Evolutionary conservation across 768 basidiomycete species (phyloP), one percentile per base, ranked within the genome.

Genomic region (Hygrocybe coccinea): DNA sequence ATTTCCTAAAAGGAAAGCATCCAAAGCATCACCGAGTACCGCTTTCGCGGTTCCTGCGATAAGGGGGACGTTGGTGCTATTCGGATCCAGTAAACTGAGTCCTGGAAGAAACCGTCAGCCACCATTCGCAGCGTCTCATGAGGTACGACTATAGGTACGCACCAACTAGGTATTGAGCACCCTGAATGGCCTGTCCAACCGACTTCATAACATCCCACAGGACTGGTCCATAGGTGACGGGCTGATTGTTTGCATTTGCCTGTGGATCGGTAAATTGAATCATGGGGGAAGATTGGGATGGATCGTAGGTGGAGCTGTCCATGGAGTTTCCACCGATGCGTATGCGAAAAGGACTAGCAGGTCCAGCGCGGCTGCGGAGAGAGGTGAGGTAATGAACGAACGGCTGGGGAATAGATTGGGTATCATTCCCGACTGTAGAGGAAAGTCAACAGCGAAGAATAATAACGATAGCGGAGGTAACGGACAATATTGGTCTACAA

Each of bases 351-450:
- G 79, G 71, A 51, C 63, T 62, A 25, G 70, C 71, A 41, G 69
- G 73, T 5, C 4, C 38, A 2, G 76, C 77, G 11, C 83, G 75
- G 37, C 71, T 68, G 24, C 77, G 76, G 11, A 87, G 71, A 51
- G 79, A 76, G 22, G 73, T 66, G n/a, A 87, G 68, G 67, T 85
- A 84, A 62, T 83, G 84, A 43, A 84, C 65, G 61, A 85, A 74
- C 1, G 79, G 73, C 7, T 72, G 65, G 35, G 82, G 82, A 19
- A 86, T 79, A 2, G 73, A 68, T 21, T 68, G 68, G 7, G 81
- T 76, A 60, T 78, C 73, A 60, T 79, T 78, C 43, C 82, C 82
- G 57, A 83, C 80, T 81, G 58, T 15, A 34, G 59, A n/a, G 29
- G 12, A 11, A 41, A 15, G 14, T 14, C 5, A 41, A 11, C 38